Evolutionary conservation across 2,329 filamentous ascomycete genomes (phyloP), one percentile per base, ranked within the genome.

Genomic region (Fonsecaea pedrosoi): DNA sequence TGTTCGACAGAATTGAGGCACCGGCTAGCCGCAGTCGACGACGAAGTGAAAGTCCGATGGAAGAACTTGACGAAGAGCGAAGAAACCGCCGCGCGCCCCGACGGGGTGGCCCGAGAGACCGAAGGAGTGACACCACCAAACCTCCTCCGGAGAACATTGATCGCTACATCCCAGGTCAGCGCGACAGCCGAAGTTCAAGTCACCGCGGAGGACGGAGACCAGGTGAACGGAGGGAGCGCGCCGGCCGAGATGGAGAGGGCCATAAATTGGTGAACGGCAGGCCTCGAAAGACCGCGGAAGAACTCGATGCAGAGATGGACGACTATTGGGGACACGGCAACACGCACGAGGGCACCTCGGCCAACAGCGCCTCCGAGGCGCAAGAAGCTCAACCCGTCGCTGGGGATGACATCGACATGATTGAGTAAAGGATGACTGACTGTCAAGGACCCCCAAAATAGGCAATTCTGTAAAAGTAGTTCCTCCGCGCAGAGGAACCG

Each of bases 281-380:
- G 57, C 84, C 88, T 1, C 90, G 88, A 79, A 97, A 96, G 85
- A 97, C 94, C 0, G 90, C 93, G 72, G 92, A 96, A 74, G 92
- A 97, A 77, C 83, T 97, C 48, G 94, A 97, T 77, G 92, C 92
- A n/a, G 94, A 97, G 80, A 97, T 97, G 94, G 92, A 90, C 35
- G 92, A 97, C 76, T 97, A 97, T 78, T 97, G 92, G 83, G 89
- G 85, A 35, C 82, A 81, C 32, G 77, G 78, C 42, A 78, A 10
- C 6, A 6, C 73, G 56, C 76, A 79, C 56, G 78, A 75, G 60
- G 78, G 75, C n/a, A 80, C 78, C 55, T 64, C 60, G 21, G 62
- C 48, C 45, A 66, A 72, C 32, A 75, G 75, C 56, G 74, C 75
- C 18, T 73, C 76, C 9, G 75, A 77, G 34, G 72, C 79, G 25